A percentile compares a stretch with the other conserved stretches of the same genome.
These are phyloP conservation scores for Melampsora abietis-canadensis DNA, from an alignment of 1,284 basidiomycete species.

Conservation along the genomic window DNA sequence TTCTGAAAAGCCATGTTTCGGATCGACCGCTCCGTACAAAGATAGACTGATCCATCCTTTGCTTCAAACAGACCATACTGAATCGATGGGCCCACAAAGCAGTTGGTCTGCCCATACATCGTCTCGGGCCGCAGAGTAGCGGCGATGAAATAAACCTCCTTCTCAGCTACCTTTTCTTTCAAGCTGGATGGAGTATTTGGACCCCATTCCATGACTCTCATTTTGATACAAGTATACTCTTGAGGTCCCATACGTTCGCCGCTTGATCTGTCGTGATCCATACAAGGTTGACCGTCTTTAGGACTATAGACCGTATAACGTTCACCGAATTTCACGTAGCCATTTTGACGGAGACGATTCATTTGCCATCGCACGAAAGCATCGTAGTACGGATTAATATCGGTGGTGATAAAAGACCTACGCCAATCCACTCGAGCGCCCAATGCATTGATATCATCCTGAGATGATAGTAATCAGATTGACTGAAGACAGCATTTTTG, in stretches of 20 bases:
- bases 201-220: conserved; percentile 81
- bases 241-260: conserved; percentile 94
- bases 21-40: conserved; percentile 84
- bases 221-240: conserved; percentile 93
- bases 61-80: conserved; percentile 91
- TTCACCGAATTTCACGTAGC: conserved; percentile 96
- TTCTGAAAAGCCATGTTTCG: conserved; percentile 97
- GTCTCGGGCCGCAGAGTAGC: conserved; percentile 96
- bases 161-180: neutral
- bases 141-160: conserved; percentile 76
- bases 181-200: conserved; percentile 60
- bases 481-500: neutral
- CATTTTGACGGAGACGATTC: conserved; percentile 80
- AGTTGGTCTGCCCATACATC: conserved; percentile 99
- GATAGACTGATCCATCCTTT: conserved; percentile 66
- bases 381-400: conserved; percentile 96
- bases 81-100: conserved; percentile 86
- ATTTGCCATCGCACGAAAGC: conserved; percentile 97
- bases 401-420: conserved; percentile 88
- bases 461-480: neutral
- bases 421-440: conserved; percentile 98
- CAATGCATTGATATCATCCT: conserved; percentile 78
- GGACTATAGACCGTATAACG: conserved; percentile 98
- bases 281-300: conserved; percentile 99
- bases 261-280: conserved; percentile 97